A percentile compares a stretch with the other conserved stretches of the same genome.
Evolutionary conservation across 805 yeast species (phyloP).

Genomic region (Yarrowia osloensis): DNA sequence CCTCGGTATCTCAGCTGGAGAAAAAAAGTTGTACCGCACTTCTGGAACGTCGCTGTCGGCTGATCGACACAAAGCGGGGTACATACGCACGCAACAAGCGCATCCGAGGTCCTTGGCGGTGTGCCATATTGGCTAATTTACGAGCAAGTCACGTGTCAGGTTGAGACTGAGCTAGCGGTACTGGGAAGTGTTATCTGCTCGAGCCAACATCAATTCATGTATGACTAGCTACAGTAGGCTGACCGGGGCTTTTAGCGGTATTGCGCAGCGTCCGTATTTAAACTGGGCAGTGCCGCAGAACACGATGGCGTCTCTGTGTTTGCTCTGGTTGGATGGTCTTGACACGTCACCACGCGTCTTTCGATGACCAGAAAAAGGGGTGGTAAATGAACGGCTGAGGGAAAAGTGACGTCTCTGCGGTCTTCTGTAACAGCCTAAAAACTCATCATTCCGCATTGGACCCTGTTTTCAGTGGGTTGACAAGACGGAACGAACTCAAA

Average conservation of each 20-base stretch:
- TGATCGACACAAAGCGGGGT: slow-evolving; percentile 22
- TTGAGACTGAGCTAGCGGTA: too few species aligned
- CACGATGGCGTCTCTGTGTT: too few species aligned
- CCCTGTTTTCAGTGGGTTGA: neutral
- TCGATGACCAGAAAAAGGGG: too few species aligned
- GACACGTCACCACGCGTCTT: too few species aligned
- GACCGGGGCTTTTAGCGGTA: too few species aligned
- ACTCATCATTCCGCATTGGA: neutral
- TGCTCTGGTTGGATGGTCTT: too few species aligned
- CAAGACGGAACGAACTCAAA: neutral
- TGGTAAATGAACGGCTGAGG: neutral
- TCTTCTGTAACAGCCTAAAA: neutral
- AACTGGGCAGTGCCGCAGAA: too few species aligned
- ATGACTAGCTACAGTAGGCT: too few species aligned
- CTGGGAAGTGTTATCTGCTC: too few species aligned
- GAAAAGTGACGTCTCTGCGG: too few species aligned
- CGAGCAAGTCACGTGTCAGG: slow-evolving; percentile 14
- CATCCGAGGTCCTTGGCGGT: slow-evolving; percentile 20
- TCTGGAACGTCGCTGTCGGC: slow-evolving; percentile 16
- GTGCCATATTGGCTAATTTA: neutral
- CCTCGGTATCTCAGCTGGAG: neutral
- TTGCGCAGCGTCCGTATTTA: too few species aligned
- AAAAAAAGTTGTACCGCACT: neutral
- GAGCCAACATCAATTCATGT: too few species aligned
- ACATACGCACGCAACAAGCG: neutral